Evolutionary conservation across 441 rosid genomes (phyloP).

Genomic region (Gossypium schwendimanii): DNA sequence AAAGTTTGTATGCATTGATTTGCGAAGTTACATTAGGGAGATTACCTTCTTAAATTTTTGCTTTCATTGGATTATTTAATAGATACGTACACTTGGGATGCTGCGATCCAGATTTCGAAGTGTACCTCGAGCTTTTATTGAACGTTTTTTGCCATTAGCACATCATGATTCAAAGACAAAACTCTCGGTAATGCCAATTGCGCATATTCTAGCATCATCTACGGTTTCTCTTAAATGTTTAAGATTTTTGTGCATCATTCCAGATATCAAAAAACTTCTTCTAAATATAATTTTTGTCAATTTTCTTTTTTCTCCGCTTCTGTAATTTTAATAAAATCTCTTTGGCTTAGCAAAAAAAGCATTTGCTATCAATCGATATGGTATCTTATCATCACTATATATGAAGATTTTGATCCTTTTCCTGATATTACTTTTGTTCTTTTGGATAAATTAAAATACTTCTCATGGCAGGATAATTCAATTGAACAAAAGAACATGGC

Average conservation of each 20-base stretch:
- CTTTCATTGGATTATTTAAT: slow-evolving; percentile 13
- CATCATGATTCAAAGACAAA: slow-evolving; percentile 24
- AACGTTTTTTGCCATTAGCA: slow-evolving; percentile 51
- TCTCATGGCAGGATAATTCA: slow-evolving; percentile 43
- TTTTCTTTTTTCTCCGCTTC: neutral
- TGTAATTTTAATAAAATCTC: neutral
- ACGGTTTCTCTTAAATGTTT: neutral
- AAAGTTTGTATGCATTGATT: neutral
- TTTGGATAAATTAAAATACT: slow-evolving; percentile 13
- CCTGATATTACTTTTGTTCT: neutral
- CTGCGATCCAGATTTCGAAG: slow-evolving; percentile 73
- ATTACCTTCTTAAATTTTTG: neutral
- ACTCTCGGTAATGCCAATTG: slow-evolving; percentile 28
- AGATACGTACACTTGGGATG: slow-evolving; percentile 97
- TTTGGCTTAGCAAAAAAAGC: neutral
- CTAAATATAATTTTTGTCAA: neutral
- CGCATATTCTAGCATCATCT: neutral
- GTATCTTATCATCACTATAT: neutral
- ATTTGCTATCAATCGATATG: neutral
- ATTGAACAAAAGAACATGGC: slow-evolving; percentile 42
- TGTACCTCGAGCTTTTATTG: slow-evolving; percentile 59
- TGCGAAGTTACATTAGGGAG: neutral
- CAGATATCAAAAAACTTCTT: neutral
- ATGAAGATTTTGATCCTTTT: neutral
- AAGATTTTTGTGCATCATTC: neutral